Conservation (phyloP, 768 basidiomycete species). For the Podaxis sp. region DNA sequence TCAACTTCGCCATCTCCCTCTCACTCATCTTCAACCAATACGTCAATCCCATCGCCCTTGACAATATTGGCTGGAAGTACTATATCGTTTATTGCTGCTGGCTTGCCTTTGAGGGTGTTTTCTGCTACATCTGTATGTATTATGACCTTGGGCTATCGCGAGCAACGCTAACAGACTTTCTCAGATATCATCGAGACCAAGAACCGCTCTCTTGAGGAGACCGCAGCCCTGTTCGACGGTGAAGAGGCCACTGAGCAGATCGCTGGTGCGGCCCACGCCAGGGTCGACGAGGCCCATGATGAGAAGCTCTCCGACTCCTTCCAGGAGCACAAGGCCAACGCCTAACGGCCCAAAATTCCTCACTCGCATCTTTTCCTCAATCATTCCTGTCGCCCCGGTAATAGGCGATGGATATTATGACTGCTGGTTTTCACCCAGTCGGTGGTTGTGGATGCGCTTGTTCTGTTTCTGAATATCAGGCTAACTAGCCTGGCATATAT, state of each 20-base stretch:
- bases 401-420: constrained; percentile 1
- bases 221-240: constrained; percentile 79
- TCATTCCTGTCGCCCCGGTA: not conserved
- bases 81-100: constrained; percentile 76
- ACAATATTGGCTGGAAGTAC: constrained; percentile 70
- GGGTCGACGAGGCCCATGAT: constrained; percentile 24
- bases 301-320: constrained; percentile 37
- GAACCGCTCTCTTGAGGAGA: constrained; percentile 75
- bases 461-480: not conserved
- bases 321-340: constrained; percentile 26
- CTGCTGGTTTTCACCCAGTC: not conserved
- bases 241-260: constrained; percentile 47
- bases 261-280: constrained; percentile 28
- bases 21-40: constrained; percentile 90
- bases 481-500: not conserved
- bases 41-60: constrained; percentile 78
- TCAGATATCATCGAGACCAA: constrained; percentile 67
- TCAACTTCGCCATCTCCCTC: constrained; percentile 76
- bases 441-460: not conserved
- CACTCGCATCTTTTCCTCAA: not conserved
- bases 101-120: constrained; percentile 65
- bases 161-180: constrained; percentile 9
- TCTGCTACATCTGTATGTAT: constrained; percentile 53
- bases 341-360: constrained; percentile 21
- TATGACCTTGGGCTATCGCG: not conserved